phyloP scores from a whole-genome alignment of 2,329 filamentous ascomycete species.

The Diaporthe aspalathi region DNA sequence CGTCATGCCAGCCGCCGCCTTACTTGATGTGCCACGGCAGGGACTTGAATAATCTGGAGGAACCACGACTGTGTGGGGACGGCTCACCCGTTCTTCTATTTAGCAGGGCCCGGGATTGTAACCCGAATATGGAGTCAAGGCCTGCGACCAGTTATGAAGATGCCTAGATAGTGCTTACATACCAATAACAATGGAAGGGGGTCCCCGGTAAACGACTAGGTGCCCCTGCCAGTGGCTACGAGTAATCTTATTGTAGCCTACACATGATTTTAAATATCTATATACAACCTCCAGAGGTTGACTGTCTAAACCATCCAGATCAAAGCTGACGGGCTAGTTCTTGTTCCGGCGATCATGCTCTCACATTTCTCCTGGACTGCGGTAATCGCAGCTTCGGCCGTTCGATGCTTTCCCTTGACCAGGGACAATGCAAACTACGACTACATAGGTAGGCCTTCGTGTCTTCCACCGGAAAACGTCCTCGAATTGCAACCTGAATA shows the following conservation, averaged over 20 bases:
- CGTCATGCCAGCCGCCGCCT: too few species aligned
- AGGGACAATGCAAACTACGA: constrained; percentile 2
- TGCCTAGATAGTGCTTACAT: background rate
- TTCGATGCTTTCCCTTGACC: background rate
- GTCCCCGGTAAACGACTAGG: background rate
- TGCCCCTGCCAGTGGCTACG: background rate
- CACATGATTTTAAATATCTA: background rate
- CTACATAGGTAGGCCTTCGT: background rate
- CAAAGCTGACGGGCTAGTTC: background rate
- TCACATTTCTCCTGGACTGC: background rate
- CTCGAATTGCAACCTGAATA: background rate
- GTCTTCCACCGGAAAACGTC: too few species aligned
- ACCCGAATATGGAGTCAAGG: too few species aligned
- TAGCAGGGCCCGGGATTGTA: too few species aligned
- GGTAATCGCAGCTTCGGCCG: background rate
- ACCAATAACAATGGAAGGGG: background rate
- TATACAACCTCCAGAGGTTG: background rate
- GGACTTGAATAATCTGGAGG: too few species aligned
- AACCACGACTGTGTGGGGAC: too few species aligned
- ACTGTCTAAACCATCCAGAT: too few species aligned
- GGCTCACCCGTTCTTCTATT: too few species aligned
- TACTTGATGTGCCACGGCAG: too few species aligned
- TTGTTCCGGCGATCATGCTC: background rate
- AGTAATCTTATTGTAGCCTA: background rate
- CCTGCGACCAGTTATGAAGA: too few species aligned